A percentile compares a stretch with the other conserved stretches of the same genome.
These are phyloP conservation scores for Lepiota brunneoincarnata DNA, from an alignment of 768 basidiomycete species.

Conservation along the genomic window DNA sequence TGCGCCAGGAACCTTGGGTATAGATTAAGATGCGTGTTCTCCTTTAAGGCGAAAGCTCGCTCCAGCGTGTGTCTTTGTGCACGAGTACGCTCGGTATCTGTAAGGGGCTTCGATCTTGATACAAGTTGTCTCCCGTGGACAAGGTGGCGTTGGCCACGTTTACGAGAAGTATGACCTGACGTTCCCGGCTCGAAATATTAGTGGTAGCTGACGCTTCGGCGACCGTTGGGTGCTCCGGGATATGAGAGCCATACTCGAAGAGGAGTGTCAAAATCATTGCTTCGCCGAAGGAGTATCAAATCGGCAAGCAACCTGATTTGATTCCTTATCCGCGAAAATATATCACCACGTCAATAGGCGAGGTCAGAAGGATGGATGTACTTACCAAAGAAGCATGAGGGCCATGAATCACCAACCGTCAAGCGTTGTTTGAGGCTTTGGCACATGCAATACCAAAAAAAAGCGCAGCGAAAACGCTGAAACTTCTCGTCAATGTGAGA, in stretches of 20 bases:
- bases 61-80: background rate
- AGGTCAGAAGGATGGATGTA: background rate
- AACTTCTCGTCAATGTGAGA: background rate
- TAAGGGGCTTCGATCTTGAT: background rate
- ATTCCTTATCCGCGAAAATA: slow-evolving; percentile 8
- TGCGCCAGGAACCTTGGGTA: background rate
- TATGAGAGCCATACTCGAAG: background rate
- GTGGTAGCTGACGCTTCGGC: no score
- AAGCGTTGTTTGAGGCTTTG: background rate
- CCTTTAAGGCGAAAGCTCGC: background rate
- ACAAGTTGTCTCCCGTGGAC: background rate
- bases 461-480: background rate
- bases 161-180: background rate
- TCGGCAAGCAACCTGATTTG: background rate
- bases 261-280: background rate
- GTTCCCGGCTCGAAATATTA: background rate
- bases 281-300: background rate
- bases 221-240: background rate
- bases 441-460: no score
- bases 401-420: background rate
- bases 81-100: background rate
- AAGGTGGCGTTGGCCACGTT: slow-evolving; percentile 3
- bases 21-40: background rate
- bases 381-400: background rate
- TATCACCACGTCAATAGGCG: background rate